phyloP scores from a whole-genome alignment of 176 grass and related monocot species.

The Carex littledalei region DNA sequence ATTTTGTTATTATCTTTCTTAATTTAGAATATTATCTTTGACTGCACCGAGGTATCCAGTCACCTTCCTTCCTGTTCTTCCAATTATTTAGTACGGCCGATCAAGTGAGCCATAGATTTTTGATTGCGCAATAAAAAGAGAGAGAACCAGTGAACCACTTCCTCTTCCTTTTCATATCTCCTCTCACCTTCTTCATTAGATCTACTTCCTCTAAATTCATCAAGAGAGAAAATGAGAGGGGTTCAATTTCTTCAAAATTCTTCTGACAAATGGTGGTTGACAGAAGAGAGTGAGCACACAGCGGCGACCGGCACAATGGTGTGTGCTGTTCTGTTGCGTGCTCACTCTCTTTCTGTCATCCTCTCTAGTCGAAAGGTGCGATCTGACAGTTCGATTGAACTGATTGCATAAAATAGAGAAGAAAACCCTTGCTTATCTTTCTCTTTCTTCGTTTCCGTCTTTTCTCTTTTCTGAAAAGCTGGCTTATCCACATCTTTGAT shows the following conservation, averaged over 20 bases:
- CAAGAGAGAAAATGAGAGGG: background rate
- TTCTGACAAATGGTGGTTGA: slow-evolving; percentile 48
- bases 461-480: background rate
- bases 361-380: slow-evolving; percentile 26
- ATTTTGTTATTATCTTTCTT: background rate
- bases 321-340: slow-evolving; percentile 34
- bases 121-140: background rate
- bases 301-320: slow-evolving; percentile 8
- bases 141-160: background rate
- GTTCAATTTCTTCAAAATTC: background rate
- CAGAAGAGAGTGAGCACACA: slow-evolving; percentile 97
- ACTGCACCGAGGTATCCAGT: slow-evolving; percentile 7
- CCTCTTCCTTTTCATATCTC: background rate
- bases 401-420: slow-evolving; percentile 12
- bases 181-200: background rate
- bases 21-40: background rate
- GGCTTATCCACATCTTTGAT: background rate
- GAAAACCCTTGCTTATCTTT: background rate
- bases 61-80: background rate
- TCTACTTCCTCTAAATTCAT: background rate
- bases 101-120: slow-evolving; percentile 9
- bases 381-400: slow-evolving; percentile 9
- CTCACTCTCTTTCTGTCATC: slow-evolving; percentile 82
- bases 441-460: background rate
- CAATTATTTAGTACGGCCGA: slow-evolving; percentile 15